Evolutionary conservation across 2,329 filamentous ascomycete species (phyloP).

Genomic region (Aphanocladium album): DNA sequence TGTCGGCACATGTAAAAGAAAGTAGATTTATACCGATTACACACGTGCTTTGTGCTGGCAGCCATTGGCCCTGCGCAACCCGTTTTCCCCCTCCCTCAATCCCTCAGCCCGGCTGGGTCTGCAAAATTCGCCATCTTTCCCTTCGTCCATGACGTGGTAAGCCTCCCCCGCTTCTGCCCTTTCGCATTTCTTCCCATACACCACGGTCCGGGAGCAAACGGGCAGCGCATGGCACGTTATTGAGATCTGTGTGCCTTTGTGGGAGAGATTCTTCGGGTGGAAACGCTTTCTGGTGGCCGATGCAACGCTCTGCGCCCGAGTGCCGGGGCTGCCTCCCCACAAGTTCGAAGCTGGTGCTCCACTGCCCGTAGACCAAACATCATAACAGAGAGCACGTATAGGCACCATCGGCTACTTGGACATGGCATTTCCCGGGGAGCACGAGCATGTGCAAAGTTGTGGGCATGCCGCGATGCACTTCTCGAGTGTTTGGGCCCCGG

Average conservation of each 20-base stretch:
- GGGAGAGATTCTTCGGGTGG: neutral
- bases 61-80: neutral
- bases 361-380: neutral
- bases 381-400: neutral
- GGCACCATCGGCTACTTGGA: neutral
- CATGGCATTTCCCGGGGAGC: neutral
- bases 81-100: neutral
- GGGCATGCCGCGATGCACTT: neutral
- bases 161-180: neutral
- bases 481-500: neutral
- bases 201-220: slow-evolving; percentile 3
- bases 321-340: slow-evolving; percentile 6
- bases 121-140: neutral
- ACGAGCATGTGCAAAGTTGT: neutral
- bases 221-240: neutral
- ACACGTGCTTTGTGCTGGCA: neutral
- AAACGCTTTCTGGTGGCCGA: slow-evolving; percentile 7
- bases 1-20: slow-evolving; percentile 1
- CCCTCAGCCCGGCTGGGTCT: neutral
- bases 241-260: too few species aligned
- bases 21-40: neutral
- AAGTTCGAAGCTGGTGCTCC: neutral
- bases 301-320: slow-evolving; percentile 7
- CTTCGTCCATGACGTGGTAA: neutral
- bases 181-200: neutral